Evolutionary conservation across 2,329 filamentous ascomycete species (phyloP), one percentile per base, ranked within the genome.

Genomic region (Aspergillus unguis): DNA sequence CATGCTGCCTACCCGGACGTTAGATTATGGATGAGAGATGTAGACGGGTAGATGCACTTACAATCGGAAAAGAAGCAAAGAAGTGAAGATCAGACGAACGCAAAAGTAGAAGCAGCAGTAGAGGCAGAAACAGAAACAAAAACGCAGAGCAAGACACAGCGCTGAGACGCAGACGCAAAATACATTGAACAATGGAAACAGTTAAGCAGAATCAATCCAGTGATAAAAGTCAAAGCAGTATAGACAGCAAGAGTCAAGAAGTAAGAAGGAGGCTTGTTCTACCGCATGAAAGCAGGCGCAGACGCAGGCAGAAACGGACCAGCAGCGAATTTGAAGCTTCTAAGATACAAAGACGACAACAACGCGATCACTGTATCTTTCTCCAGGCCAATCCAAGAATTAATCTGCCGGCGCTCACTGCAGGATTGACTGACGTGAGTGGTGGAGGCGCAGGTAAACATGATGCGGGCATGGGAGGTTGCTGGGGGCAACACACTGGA

Each of bases 371-470:
- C 17, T 17, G 17, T 17, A 17, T 17, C 17, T 17, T 17, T 17
- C 17, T 17, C 17, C 1, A 17, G 17, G 17, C 17, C 17, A 17
- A 17, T 56, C 25, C 36, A 38, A 25, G 52, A 58, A 48, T 47
- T 51, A 53, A 58, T 62, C 54, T 45, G 52, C 50, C 55, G 50
- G 56, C 54, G 55, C 53, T 17, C 53, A 53, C 55, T 58, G 50
- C 53, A 55, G 53, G 53, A 53, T 49, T 50, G 49, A 62, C 62
- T 17, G 62, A 64, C 36, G 51, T 63, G 62, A 59, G 46, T 52
- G 53, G 45, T 43, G 57, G 58, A 51, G 55, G 58, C 57, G 60
- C 59, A 58, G 63, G 51, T 69, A 70, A 70, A 70, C 67, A 70
- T 57, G 53, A 58, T 64, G 60, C 60, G 58, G 59, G 54, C 50